A percentile compares a stretch with the other conserved stretches of the same genome.
Conservation (phyloP, 345 rosid species). For the Rhodamnia rubescens region DNA sequence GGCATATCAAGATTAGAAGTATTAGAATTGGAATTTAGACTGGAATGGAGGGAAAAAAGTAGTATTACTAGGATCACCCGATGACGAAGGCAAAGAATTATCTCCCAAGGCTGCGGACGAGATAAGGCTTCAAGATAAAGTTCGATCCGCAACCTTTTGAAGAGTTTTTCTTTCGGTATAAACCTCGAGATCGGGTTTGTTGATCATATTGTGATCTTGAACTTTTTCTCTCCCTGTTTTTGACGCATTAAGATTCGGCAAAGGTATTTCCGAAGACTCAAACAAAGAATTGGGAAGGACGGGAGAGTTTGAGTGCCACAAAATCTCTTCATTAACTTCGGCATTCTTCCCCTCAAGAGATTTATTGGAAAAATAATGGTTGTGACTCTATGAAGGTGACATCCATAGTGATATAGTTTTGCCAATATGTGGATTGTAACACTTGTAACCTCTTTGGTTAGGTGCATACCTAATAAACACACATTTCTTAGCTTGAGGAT, state of each 20-base stretch:
- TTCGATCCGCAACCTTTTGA: not conserved
- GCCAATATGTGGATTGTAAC: not conserved
- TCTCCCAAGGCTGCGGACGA: accelerated
- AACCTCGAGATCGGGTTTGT: accelerated
- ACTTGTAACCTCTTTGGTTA: not conserved
- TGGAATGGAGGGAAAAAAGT: not conserved
- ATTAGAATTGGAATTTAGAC: not conserved
- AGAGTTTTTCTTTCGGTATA: not conserved
- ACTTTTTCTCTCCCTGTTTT: not conserved
- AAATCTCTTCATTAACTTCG: not conserved
- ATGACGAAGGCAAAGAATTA: not conserved
- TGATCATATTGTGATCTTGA: not conserved
- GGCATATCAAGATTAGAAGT: not conserved
- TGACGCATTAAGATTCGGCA: not conserved
- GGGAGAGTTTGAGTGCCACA: accelerated
- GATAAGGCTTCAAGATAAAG: not conserved
- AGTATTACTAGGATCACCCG: not conserved
- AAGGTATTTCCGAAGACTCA: accelerated
- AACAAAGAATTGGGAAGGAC: not conserved
- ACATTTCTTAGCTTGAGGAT: accelerated
- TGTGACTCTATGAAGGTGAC: not conserved
- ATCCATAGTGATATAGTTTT: not conserved
- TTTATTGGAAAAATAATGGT: not conserved
- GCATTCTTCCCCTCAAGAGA: not conserved
- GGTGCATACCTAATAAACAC: not conserved